Base-by-base conservation (phyloP, 1,284 basidiomycete species). In the Kwoniella shivajii region DNA sequence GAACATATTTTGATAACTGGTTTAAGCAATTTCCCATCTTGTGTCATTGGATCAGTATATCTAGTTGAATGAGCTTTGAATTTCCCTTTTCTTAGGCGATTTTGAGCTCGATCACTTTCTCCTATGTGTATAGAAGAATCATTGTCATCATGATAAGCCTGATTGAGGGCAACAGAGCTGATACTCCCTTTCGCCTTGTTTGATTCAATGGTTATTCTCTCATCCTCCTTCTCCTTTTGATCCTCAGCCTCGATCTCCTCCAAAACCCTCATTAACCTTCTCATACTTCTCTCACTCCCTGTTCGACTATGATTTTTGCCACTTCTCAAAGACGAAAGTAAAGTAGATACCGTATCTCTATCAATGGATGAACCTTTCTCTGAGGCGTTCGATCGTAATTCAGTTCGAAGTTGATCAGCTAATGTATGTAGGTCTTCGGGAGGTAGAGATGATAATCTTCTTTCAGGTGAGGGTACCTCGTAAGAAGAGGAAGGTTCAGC, bases 1-100 rank as follows among this genome's bases (percentile, higher is more conserved):
- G 50, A 51, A 48, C 58, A 57, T 22, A 33, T 36, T 18, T 57
- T 41, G 14, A 66, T 48, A 13, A 51, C 49, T 6, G 37, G 26
- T 31, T 27, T 10, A 24, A 56, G 36, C 22, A 48, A 14, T 20
- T 30, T 18, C 4, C 47, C 37, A 20, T 11, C 38, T 13, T 9
- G 20, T 4, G 14, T 16, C 14, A 14, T 22, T 20, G 47, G 10
- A 26, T 24, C 29, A 7, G 14, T 38, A 11, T 42, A 7, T 24
- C 22, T 20, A 22, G 7, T 4, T 14, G 34, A 18, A 4, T 20
- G 9, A 18, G 34, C 46, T 48, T 9, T 37, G 13, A 18, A 9
- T 27, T 43, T 42, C 22, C n/a, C 33, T 13, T 50, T 27, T 20
- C 37, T n/a, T 31, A 22, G 34, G 26, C 24, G 20, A 37, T 27